phyloP scores from a whole-genome alignment of 2,329 filamentous ascomycete genomes.

The Sporothrix phasma region DNA sequence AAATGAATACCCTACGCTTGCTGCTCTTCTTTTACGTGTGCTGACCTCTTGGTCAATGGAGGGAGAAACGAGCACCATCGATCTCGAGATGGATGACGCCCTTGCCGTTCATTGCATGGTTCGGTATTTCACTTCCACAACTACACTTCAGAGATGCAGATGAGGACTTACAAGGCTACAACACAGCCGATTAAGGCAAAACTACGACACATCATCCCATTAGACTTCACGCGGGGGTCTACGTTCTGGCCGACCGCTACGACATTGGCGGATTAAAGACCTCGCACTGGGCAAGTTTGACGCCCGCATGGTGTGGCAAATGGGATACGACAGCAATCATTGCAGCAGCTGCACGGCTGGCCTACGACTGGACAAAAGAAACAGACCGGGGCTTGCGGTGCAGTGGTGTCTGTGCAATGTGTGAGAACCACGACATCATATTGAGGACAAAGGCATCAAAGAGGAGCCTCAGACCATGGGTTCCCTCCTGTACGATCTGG shows the following conservation, averaged over 20 bases:
- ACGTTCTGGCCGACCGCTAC: neutral
- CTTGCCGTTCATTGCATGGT: slow-evolving; percentile 4
- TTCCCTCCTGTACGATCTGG: neutral
- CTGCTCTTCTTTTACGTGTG: neutral
- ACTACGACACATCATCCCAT: neutral
- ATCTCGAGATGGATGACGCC: neutral
- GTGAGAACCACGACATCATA: neutral
- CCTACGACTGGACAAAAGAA: neutral
- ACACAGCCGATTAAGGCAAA: too few relatives aligned
- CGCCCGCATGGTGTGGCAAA: too few relatives aligned
- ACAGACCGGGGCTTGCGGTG: neutral
- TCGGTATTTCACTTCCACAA: neutral
- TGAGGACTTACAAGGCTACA: too few relatives aligned
- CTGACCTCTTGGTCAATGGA: neutral
- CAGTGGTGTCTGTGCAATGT: neutral
- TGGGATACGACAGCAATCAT: neutral
- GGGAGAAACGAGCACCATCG: neutral
- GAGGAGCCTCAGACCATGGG: neutral
- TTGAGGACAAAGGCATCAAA: neutral
- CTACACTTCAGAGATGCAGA: neutral
- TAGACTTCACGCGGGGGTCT: neutral
- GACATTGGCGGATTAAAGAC: neutral
- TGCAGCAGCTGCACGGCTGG: neutral
- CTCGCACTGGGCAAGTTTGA: neutral
- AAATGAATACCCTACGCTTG: too few relatives aligned